Evolutionary conservation across 352 stramenopile species (phyloP).

Genomic region (Phytophthora foliorum): DNA sequence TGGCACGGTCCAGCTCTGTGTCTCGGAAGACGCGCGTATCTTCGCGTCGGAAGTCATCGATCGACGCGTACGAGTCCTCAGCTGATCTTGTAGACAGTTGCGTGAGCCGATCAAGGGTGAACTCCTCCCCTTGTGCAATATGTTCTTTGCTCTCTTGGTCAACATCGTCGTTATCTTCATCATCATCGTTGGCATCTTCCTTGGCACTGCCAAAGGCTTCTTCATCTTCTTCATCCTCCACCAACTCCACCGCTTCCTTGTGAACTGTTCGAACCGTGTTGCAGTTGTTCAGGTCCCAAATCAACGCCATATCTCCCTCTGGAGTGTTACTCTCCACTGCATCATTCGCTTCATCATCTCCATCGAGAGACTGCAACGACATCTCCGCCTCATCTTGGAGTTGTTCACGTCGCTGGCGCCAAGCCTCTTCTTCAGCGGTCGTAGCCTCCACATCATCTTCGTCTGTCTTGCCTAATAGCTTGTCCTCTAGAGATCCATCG

Average conservation of each 20-base stretch:
- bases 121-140: background rate
- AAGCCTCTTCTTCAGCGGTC: slow-evolving; percentile 41
- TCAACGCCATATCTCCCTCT: slow-evolving; percentile 7
- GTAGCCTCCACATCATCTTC: slow-evolving; percentile 34
- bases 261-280: slow-evolving; percentile 24
- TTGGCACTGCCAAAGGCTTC: slow-evolving; percentile 37
- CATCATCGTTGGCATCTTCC: slow-evolving; percentile 34
- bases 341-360: slow-evolving; percentile 1
- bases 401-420: slow-evolving; percentile 39
- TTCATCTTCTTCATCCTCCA: slow-evolving; percentile 47
- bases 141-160: slow-evolving; percentile 28
- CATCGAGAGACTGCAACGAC: slow-evolving; percentile 22
- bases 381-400: slow-evolving; percentile 37
- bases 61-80: slow-evolving; percentile 48
- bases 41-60: slow-evolving; percentile 15
- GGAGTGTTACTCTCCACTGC: background rate
- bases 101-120: slow-evolving; percentile 19
- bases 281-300: slow-evolving; percentile 38
- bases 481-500: slow-evolving; percentile 61
- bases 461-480: slow-evolving; percentile 53
- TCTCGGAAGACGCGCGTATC: slow-evolving; percentile 42
- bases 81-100: slow-evolving; percentile 30
- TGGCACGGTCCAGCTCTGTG: slow-evolving; percentile 34
- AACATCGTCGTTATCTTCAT: slow-evolving; percentile 36
- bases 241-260: slow-evolving; percentile 27